Evolutionary conservation across 1,284 basidiomycete species (phyloP), one percentile per base, ranked within the genome.

Genomic region (Sporisorium iseilematis-ciliati): DNA sequence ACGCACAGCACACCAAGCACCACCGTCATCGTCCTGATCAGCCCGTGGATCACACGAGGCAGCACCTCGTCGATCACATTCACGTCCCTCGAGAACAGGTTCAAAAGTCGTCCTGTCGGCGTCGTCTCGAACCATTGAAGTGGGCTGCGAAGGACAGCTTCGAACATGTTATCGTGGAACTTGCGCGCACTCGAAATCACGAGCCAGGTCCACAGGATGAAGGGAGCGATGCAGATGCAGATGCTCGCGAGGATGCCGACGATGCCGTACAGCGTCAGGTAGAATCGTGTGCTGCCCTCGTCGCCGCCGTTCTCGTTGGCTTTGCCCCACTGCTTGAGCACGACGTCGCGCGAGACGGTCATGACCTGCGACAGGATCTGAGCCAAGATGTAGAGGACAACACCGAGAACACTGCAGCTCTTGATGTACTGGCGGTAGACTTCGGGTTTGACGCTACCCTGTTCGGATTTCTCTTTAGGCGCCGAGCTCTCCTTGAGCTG

Each of bases 21-120:
- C 23, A 82, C 77, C 26, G 75, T 64, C 54, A 77, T 74, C 5
- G 81, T 82, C 18, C 83, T 75, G 54, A 82, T 74, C 21, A 81
- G 53, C 14, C 75, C 75, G 56, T 83, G 79, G 31, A 84, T 77
- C 29, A 84, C 81, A 11, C 83, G 76, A 3, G 83, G 83, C 43
- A 84, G 74, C 61, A 79, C 78, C 73, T 86, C 86, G 73, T 97
- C 95, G 46, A 95, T 90, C 38, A 96, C 94, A 81, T 95, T 95
- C 48, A 92, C 91, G 83, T 99, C 96, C 6, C 94, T 90, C 16
- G 93, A 93, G 86, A 98, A 98, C 38, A 97, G 86, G 83, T 95
- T 95, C 50, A 84, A 75, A 60, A 95, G 83, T 48, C 93, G 91
- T 10, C 92, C 92, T 46, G 49, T 81, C 21, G 83, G 78, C 29